Percentiles rank a stretch among this genome's conserved stretches.
phyloP scores from a whole-genome alignment of 1,139 yeast genomes.

The Suhomyces anneliseae region DNA sequence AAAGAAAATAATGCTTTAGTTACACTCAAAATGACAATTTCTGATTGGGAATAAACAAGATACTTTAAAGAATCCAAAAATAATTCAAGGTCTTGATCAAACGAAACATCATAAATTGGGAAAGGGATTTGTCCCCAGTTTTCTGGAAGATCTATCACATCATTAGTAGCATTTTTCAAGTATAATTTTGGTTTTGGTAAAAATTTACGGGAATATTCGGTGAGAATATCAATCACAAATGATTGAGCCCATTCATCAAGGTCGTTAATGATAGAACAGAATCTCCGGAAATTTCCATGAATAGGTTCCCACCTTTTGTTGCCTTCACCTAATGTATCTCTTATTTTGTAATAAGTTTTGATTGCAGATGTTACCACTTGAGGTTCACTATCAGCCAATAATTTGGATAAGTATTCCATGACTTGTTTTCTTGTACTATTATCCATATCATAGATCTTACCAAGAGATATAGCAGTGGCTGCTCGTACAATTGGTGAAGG shows the following conservation, averaged over 20 bases:
- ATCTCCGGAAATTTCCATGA: conserved; percentile 69
- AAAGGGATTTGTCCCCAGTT: conserved; percentile 30
- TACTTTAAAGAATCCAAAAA: conserved; percentile 49
- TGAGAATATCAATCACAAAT: conserved; percentile 58
- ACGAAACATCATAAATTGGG: conserved; percentile 36
- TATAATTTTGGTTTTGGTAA: conserved; percentile 51
- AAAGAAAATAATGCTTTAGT: conserved; percentile 55
- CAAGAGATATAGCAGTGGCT: conserved; percentile 76
- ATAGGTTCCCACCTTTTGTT: conserved; percentile 59
- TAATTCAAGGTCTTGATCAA: conserved; percentile 57
- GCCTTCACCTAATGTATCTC: conserved; percentile 13
- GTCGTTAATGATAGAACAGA: conserved; percentile 52
- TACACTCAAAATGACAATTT: conserved; percentile 63
- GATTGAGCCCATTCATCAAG: conserved; percentile 82
- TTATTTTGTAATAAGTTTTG: conserved; percentile 53
- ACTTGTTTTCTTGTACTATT: conserved; percentile 35
- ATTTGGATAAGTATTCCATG: conserved; percentile 46
- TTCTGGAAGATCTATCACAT: conserved; percentile 41
- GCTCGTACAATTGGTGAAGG: conserved; percentile 76
- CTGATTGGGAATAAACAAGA: conserved; percentile 52
- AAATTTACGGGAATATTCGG: conserved; percentile 64
- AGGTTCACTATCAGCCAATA: conserved; percentile 64
- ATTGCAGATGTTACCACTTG: conserved; percentile 73
- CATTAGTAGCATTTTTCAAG: conserved; percentile 24
- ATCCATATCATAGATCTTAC: conserved; percentile 56